A percentile compares a stretch with the other conserved stretches of the same genome.
Conservation (phyloP, 495 filamentous ascomycete species). For the Penicillium angulare region DNA sequence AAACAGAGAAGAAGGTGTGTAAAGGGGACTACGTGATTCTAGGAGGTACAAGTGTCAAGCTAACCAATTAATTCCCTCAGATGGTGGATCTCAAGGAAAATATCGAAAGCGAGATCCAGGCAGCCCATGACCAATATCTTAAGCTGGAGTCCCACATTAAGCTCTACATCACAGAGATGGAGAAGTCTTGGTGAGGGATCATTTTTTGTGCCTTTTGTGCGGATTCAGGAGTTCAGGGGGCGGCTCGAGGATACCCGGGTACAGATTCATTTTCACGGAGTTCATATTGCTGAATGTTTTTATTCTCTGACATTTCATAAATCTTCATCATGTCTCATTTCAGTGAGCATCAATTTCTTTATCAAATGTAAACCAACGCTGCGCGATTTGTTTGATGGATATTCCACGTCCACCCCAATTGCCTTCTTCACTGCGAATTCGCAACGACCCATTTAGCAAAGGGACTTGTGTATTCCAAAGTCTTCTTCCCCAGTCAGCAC, state of each 20-base stretch:
- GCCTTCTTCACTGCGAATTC: constrained; percentile 52
- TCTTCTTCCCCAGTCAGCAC: constrained; percentile 31
- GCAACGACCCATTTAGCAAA: constrained; percentile 59
- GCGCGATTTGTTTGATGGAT: constrained; percentile 59
- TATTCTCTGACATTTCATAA: constrained; percentile 5
- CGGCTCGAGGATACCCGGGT: constrained; percentile 45
- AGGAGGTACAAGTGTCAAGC: not conserved
- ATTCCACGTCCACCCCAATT: constrained; percentile 68
- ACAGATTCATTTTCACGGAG: constrained; percentile 26
- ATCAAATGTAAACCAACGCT: constrained; percentile 71
- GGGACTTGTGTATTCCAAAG: constrained; percentile 58
- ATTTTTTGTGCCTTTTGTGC: constrained; percentile 21
- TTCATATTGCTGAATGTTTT: constrained; percentile 17
- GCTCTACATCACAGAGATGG: constrained; percentile 98
- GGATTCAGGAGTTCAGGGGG: constrained; percentile 39
- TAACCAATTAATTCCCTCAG: constrained; percentile 43
- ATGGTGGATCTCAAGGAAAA: constrained; percentile 97
- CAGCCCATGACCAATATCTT: constrained; percentile 85
- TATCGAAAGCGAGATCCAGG: constrained; percentile 87
- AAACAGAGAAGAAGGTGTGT: constrained; percentile 95
- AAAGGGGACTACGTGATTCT: too few species aligned
- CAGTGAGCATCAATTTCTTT: not conserved
- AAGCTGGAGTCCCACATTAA: constrained; percentile 97
- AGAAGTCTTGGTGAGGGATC: constrained; percentile 69
- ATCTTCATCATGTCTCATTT: constrained; percentile 4